These are phyloP conservation scores for Eucalyptus curtisii DNA, from an alignment of 345 rosid species.

Conservation along the genomic window DNA sequence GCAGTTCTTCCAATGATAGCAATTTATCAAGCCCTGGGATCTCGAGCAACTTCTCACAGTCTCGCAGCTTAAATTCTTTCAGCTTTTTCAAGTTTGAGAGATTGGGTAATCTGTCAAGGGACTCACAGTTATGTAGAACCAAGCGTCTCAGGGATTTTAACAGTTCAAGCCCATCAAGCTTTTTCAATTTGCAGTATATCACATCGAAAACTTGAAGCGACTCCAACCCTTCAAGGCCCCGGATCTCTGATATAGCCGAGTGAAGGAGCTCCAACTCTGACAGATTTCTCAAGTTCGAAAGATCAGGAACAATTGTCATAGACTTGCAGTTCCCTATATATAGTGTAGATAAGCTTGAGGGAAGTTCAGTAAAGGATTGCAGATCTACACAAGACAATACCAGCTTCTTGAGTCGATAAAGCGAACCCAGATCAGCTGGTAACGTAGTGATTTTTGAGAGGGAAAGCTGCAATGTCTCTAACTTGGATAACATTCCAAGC, in stretches of 20 bases:
- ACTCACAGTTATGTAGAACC: neutral
- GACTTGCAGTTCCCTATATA: constrained; percentile 7
- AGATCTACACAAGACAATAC: constrained; percentile 3
- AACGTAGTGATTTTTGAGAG: neutral
- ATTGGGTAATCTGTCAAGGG: neutral
- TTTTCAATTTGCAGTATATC: neutral
- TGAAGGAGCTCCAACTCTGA: constrained; percentile 5
- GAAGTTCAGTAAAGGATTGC: neutral
- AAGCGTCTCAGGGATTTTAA: neutral
- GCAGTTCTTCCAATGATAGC: neutral
- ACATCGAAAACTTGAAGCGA: neutral
- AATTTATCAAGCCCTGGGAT: neutral
- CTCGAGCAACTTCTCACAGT: constrained; percentile 1
- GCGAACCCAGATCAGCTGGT: neutral
- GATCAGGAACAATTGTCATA: neutral
- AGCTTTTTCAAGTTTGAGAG: neutral
- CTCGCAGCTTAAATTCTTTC: neutral
- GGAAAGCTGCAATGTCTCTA: constrained; percentile 1
- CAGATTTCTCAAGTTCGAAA: neutral
- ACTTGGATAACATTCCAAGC: neutral
- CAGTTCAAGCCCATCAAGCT: neutral
- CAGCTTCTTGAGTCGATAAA: neutral
- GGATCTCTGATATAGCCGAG: neutral
- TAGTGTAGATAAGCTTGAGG: neutral
- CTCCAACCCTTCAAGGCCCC: constrained; percentile 5